These are phyloP conservation scores for Przewalskia tangutica DNA, from an alignment of 257 asterid species.

Conservation along the genomic window DNA sequence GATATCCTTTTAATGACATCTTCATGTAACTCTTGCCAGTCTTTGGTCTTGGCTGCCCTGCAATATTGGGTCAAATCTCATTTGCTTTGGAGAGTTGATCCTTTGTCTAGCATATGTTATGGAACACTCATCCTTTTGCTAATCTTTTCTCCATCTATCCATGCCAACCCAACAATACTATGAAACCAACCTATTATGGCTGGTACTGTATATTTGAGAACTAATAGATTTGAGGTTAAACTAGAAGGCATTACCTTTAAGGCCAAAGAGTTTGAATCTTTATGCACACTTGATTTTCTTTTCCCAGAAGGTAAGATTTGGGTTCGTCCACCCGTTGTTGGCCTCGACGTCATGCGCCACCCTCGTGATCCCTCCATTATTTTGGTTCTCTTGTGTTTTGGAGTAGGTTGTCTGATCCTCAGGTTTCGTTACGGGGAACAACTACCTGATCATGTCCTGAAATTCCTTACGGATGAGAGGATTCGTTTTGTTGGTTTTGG, in stretches of 20 bases:
- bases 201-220: conserved; percentile 56
- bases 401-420: conserved; percentile 72
- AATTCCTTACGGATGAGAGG: conserved; percentile 54
- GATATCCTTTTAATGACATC: background rate
- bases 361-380: conserved; percentile 61
- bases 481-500: conserved; percentile 75
- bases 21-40: background rate
- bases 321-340: conserved; percentile 63
- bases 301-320: conserved; percentile 59
- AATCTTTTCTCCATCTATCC: background rate
- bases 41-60: background rate
- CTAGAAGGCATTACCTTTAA: conserved; percentile 86
- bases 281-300: conserved; percentile 65
- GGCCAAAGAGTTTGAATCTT: conserved; percentile 51
- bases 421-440: conserved; percentile 41
- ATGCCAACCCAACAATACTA: background rate
- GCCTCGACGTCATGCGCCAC: conserved; percentile 73
- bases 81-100: background rate
- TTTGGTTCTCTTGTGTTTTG: conserved; percentile 57
- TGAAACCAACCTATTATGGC: conserved; percentile 36
- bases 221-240: conserved; percentile 70
- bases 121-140: background rate
- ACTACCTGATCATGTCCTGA: conserved; percentile 35
- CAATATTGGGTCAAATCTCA: background rate
- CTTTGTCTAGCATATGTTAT: background rate